Conservation (phyloP, 495 filamentous ascomycete species). For the Aspergillus taichungensis region DNA sequence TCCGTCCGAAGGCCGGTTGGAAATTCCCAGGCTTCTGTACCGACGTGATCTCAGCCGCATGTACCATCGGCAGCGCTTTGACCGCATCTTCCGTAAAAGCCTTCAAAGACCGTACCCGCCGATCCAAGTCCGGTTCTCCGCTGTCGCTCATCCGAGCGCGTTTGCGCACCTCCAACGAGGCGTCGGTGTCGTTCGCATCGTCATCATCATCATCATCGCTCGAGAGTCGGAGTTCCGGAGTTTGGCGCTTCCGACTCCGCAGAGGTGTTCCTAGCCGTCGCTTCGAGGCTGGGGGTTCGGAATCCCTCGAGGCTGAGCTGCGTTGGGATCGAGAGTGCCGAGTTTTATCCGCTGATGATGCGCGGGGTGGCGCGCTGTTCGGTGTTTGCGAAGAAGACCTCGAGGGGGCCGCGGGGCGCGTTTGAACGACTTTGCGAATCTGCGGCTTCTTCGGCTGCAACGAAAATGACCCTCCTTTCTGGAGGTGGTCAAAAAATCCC, state of each 20-base stretch:
- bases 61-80: constrained; percentile 48
- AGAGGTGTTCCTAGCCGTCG: constrained; percentile 26
- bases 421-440: constrained; percentile 40
- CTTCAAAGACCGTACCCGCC: constrained; percentile 51
- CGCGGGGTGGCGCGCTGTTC: constrained; percentile 11
- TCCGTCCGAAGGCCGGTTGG: constrained; percentile 36
- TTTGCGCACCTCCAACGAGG: constrained; percentile 39
- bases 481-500: constrained; percentile 49
- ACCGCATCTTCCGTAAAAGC: constrained; percentile 49
- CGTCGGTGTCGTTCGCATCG: constrained; percentile 39
- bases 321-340: constrained; percentile 23
- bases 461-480: constrained; percentile 43
- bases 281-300: constrained; percentile 25
- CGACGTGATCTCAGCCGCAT: constrained; percentile 59
- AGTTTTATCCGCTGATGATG: constrained; percentile 13
- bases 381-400: constrained; percentile 21
- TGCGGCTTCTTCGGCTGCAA: constrained; percentile 42
- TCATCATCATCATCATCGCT: constrained; percentile 36
- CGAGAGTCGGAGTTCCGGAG: constrained; percentile 38
- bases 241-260: constrained; percentile 36
- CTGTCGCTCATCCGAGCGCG: constrained; percentile 34
- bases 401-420: constrained; percentile 25
- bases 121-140: constrained; percentile 45
- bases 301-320: constrained; percentile 26
- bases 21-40: constrained; percentile 37